Conservation (phyloP, 1,284 basidiomycete species). For the Moesziomyces sp. region DNA sequence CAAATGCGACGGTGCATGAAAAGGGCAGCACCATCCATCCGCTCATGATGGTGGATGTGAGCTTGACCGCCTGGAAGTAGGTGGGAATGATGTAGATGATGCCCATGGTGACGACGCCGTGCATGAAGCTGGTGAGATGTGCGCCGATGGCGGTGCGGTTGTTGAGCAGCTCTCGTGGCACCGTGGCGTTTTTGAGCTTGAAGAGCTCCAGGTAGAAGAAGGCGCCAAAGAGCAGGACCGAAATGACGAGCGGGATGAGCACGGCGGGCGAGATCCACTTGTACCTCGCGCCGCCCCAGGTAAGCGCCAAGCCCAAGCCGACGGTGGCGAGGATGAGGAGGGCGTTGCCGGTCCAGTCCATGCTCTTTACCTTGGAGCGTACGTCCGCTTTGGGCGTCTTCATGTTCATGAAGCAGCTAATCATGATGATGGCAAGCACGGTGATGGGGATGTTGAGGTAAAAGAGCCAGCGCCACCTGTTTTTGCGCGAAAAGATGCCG, state of each 20-base stretch:
- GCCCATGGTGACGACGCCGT: slow-evolving; percentile 41
- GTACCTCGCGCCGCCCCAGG: slow-evolving; percentile 44
- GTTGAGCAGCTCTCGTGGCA: slow-evolving; percentile 20
- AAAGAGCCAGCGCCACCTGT: slow-evolving; percentile 51
- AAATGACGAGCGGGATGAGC: slow-evolving; percentile 26
- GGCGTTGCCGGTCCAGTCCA: slow-evolving; percentile 44
- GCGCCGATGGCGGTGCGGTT: slow-evolving; percentile 29
- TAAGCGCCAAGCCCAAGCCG: slow-evolving; percentile 28
- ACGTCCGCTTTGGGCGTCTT: slow-evolving; percentile 30
- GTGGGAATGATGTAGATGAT: slow-evolving; percentile 47
- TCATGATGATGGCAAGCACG: slow-evolving; percentile 34
- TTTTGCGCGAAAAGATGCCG: slow-evolving; percentile 29
- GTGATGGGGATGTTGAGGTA: slow-evolving; percentile 52
- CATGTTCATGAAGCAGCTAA: slow-evolving; percentile 44
- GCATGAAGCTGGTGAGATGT: slow-evolving; percentile 25
- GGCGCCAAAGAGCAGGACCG: slow-evolving; percentile 14
- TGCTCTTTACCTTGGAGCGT: slow-evolving; percentile 24
- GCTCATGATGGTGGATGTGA: slow-evolving; percentile 29
- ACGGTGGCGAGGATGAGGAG: slow-evolving; percentile 26
- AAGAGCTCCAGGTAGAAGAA: slow-evolving; percentile 43
- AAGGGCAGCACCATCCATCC: slow-evolving; percentile 44
- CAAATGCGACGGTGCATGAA: slow-evolving; percentile 33
- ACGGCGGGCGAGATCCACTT: slow-evolving; percentile 22
- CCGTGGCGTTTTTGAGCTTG: slow-evolving; percentile 22
- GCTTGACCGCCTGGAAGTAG: slow-evolving; percentile 42